Base-by-base conservation (phyloP, 2,329 filamentous ascomycete genomes). In the Aspergillus flavus region DNA sequence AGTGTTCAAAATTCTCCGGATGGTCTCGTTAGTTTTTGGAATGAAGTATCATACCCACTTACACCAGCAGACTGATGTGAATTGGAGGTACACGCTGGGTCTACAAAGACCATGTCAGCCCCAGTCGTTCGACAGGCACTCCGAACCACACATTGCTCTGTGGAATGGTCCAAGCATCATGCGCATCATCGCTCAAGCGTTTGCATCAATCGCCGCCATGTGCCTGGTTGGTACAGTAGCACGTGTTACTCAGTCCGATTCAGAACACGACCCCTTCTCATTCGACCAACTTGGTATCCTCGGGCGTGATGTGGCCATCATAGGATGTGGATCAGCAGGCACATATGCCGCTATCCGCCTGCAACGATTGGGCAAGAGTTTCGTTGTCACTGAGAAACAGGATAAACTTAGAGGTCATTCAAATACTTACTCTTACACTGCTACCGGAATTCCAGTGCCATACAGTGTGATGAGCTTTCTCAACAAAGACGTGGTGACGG, bases 301-400 rank as follows among this genome's bases (percentile, higher is more conserved):
- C 26, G 46, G 32, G 23, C 46, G 46, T 52, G 46, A 32, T 52
- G 46, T 52, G 28, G 48, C 28, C 48, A 19, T 52, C 10, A 52
- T 52, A 21, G 28, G 48, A 21, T 19, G 48, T 10, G 48, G 19
- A n/a, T n/a, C 19, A 4, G 16, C 26, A 30, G 28, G 28, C 28
- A 52, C 28, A 34, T 34, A 52, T 32, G 28, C 28, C 48, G 19
- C 48, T 6, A 52, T 52, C 16, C 48, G 28, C 28, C 28, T 52
- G 48, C 48, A 19, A 21, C 28, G 34, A 6, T 16, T 52, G 16
- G 28, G 19, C 16, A n/a, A 32, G 48, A 12, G 48, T 6, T 55
- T 64, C 21, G 45, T 63, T 41, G 26, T 66, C 12, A 34, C 64
- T 4, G 64, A 64, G n/a, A 57, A 63, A 30, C 23, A 54, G 30